Conservation (phyloP, 345 rosid species). For the Linum tenue region DNA sequence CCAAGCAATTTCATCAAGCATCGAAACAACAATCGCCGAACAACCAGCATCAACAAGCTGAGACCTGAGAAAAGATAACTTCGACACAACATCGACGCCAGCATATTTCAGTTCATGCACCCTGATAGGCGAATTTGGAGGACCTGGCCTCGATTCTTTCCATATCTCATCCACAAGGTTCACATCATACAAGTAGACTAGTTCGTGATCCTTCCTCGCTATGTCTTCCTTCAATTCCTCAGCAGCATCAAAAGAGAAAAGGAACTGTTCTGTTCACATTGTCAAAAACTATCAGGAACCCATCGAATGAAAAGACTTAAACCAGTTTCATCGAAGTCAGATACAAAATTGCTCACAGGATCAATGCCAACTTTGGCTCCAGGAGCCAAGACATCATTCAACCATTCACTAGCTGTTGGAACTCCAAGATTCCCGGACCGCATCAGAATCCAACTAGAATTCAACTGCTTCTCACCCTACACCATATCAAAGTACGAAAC, state of each 20-base stretch:
- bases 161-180: conserved; percentile 87
- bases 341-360: conserved; percentile 55
- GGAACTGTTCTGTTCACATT: conserved; percentile 94
- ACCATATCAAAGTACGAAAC: conserved; percentile 2
- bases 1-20: conserved; percentile 99
- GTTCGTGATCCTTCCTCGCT: conserved; percentile 65
- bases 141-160: conserved; percentile 79
- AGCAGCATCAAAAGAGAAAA: conserved; percentile 86
- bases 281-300: conserved; percentile 15
- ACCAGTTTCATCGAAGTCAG: background rate
- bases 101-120: conserved; percentile 82
- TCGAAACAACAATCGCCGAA: conserved; percentile 73
- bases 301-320: background rate
- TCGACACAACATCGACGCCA: conserved; percentile 68
- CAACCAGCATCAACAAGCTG: conserved; percentile 60
- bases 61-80: conserved; percentile 57
- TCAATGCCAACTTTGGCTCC: conserved; percentile 90
- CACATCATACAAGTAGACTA: conserved; percentile 61
- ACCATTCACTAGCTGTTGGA: conserved; percentile 81
- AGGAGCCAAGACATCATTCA: conserved; percentile 67
- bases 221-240: conserved; percentile 82
- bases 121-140: conserved; percentile 66
- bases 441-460: conserved; percentile 84
- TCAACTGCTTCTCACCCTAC: conserved; percentile 86
- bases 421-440: conserved; percentile 90